Evolutionary conservation across 257 asterid species (phyloP).

Genomic region (Nicotiana sylvestris): DNA sequence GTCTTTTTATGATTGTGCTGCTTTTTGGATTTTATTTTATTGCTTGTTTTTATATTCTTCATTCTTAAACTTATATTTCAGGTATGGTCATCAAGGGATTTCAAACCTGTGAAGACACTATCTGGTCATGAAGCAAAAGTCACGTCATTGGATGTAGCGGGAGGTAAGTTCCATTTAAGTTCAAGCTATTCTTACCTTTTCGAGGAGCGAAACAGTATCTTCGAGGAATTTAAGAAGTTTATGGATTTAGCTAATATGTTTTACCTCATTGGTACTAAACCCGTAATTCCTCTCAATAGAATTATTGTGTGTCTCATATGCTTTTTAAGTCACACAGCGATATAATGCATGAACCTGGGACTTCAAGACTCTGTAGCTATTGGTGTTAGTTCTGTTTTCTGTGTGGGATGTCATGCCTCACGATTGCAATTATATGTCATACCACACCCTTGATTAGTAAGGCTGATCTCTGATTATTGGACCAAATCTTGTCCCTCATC

Average conservation of each 20-base stretch:
- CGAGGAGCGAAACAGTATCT: not conserved
- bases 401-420: not conserved
- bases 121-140: slow-evolving; percentile 89
- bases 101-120: slow-evolving; percentile 73
- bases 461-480: not conserved
- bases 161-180: slow-evolving; percentile 45
- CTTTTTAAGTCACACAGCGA: not conserved
- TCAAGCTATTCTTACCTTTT: not conserved
- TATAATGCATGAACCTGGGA: not conserved
- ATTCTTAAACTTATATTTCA: slow-evolving; percentile 22
- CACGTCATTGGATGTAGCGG: slow-evolving; percentile 66
- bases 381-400: not conserved
- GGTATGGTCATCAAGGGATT: slow-evolving; percentile 94
- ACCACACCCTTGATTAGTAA: not conserved
- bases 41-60: not conserved
- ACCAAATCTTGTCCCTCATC: not conserved
- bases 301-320: not conserved
- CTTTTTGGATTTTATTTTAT: not conserved
- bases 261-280: not conserved
- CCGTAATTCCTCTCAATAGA: too few relatives aligned
- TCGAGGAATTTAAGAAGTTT: not conserved
- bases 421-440: not conserved
- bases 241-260: not conserved
- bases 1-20: not conserved
- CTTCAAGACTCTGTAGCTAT: not conserved